Evolutionary conservation across 345 rosid genomes (phyloP), one percentile per base, ranked within the genome.

Genomic region (Kernera saxatilis): DNA sequence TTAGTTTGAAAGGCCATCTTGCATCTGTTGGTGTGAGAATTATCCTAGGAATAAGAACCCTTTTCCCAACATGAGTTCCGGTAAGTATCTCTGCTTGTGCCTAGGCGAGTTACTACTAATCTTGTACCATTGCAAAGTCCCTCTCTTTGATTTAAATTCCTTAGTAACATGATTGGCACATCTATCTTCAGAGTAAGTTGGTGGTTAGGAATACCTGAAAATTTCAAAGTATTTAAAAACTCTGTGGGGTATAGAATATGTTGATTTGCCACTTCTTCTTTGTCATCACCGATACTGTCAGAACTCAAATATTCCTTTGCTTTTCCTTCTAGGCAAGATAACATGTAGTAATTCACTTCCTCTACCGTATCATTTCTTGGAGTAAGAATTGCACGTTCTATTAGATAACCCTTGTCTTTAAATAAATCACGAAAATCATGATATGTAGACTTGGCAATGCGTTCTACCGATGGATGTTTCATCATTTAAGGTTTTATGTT

Each of bases 211-310:
- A 53, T 17, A 4, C 71, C 50, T 23, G 51, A n/a, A 35, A 65
- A 33, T 36, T 64, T 39, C 9, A 67, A 25, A 1, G 27, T 1
- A 27, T 52, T 67, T 12, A 37, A 39, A 17, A 37, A 67, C 0
- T 51, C 19, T 2, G 4, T n/a, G 3, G 33, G 61, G 23, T 52
- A 51, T 8, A 64, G 15, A 21, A 48, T 6, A 49, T 49, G 15
- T 25, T 65, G 70, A 36, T 65, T 49, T 33, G 58, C 48, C 15
- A 35, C 58, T 49, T 65, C 45, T 65, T 64, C 46, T 48, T n/a
- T n/a, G 45, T 67, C 71, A 1, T 67, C 39, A 17, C 46, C 41
- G 1, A 51, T 66, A 6, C 27, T 52, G 39, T 67, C 50, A 0
- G 18, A 67, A 22, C 61, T 67, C 7, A 37, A 39, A 18, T 67